Base-by-base conservation (phyloP, 257 asterid genomes). In the Ligustrum vulgare region DNA sequence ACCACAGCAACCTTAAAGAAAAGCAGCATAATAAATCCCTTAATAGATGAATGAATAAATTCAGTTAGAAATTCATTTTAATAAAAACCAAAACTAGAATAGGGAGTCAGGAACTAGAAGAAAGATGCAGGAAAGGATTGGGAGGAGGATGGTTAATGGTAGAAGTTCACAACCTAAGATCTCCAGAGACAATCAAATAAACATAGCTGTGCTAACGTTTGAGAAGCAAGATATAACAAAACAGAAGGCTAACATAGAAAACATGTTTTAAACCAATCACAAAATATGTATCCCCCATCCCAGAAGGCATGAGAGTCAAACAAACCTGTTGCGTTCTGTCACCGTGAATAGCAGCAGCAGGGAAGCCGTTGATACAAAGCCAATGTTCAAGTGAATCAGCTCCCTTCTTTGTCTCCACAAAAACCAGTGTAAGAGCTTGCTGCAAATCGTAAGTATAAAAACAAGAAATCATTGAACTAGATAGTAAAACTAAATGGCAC, bases 371-470 rank as follows among this genome's bases (percentile, higher is more conserved):
- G 66, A 87, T 67, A 80, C 88, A 89, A 45, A 93, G 93, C 98
- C 98, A 93, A 82, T 93, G 92, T 79, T 93, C 98, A 66, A 93
- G 90, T 3, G 97, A 84, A 86, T 93, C 98, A 16, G 98, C 98
- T 64, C 98, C 97, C 78, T 91, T 93, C 86, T 93, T 93, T 16
- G 98, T 93, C 91, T 94, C 97, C 78, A 93, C 97, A 73, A 93
- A 93, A 73, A 93, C 93, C 69, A 91, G 82, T 43, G 98, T 91
- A 82, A 93, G 96, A 60, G 96, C 79, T 83, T 90, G 98, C 98
- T 90, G 91, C 72, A 76, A 81, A 87, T 35, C 72, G 65, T 68
- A 75, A 82, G 54, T 74, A 79, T 25, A n/a, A 75, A 78, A 20
- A 11, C 16, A 34, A 67, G n/a, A 75, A 15, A 67, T 69, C 43